Evolutionary conservation across 2,329 filamentous ascomycete genomes (phyloP).

Genomic region (Chalara sp.): DNA sequence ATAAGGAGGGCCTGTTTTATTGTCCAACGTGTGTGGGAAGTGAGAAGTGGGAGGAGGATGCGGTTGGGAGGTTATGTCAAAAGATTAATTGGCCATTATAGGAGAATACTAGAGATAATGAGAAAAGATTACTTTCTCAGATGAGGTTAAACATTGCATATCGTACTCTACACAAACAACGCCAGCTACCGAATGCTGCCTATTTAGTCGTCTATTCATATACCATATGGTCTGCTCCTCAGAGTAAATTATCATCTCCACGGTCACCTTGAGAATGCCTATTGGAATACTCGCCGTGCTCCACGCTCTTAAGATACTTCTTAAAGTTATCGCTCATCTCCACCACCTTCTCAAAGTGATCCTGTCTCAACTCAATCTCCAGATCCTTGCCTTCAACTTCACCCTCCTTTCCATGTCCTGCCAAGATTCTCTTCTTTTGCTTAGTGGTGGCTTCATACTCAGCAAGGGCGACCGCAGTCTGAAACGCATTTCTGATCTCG

Average conservation of each 20-base stretch:
- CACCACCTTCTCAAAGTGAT: not conserved
- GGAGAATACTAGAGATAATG: too few species aligned
- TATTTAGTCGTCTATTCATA: too few species aligned
- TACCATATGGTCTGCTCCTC: too few species aligned
- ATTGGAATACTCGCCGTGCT: too few species aligned
- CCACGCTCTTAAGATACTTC: not conserved
- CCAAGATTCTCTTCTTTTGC: not conserved
- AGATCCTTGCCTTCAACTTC: too few species aligned
- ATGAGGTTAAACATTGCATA: too few species aligned
- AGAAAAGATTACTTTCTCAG: too few species aligned
- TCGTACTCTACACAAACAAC: too few species aligned
- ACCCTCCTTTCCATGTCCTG: too few species aligned
- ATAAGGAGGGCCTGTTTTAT: constrained; percentile 29
- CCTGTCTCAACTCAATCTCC: not conserved
- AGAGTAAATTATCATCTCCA: too few species aligned
- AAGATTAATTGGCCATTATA: not conserved
- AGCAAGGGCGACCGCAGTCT: constrained; percentile 25
- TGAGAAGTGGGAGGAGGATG: constrained; percentile 22
- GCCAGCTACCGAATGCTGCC: too few species aligned
- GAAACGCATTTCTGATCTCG: constrained; percentile 26
- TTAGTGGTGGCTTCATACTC: constrained; percentile 12
- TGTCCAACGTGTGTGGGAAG: constrained; percentile 34
- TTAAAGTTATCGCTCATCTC: not conserved
- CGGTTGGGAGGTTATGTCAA: constrained; percentile 3
- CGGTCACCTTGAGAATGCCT: too few species aligned